Conservation (phyloP, 2,329 filamentous ascomycete genomes). For the Didymella arachidicola region DNA sequence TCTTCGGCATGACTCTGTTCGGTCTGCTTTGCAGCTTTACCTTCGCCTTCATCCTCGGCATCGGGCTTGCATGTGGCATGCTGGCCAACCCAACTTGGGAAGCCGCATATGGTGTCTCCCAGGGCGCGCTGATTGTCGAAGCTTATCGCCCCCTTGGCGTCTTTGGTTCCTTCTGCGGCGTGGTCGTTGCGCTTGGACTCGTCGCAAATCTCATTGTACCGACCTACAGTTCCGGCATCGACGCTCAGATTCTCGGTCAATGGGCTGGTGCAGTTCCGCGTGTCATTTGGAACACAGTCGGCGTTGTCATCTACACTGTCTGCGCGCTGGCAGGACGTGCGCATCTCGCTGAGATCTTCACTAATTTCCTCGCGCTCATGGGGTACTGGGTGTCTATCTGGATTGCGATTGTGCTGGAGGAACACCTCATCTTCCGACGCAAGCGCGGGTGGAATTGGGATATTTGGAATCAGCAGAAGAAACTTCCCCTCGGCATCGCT, state of each 20-base stretch:
- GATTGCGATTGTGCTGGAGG: constrained; percentile 68
- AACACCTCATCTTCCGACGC: constrained; percentile 68
- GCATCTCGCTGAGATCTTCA: constrained; percentile 69
- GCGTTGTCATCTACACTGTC: constrained; percentile 68
- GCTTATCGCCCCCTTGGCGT: constrained; percentile 65
- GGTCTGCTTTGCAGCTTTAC: constrained; percentile 67
- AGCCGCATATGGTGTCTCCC: constrained; percentile 64
- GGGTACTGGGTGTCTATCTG: constrained; percentile 74
- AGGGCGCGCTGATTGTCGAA: constrained; percentile 70
- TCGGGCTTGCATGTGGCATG: constrained; percentile 68
- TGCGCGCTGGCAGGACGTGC: constrained; percentile 69
- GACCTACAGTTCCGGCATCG: constrained; percentile 69
- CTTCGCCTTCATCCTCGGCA: constrained; percentile 67
- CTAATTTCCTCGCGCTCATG: constrained; percentile 74
- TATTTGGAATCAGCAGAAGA: constrained; percentile 65
- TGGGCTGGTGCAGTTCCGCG: constrained; percentile 67
- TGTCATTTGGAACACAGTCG: constrained; percentile 69
- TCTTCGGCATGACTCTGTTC: constrained; percentile 65
- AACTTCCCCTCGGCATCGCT: constrained; percentile 69
- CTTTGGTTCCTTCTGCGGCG: constrained; percentile 73
- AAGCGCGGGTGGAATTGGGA: constrained; percentile 65
- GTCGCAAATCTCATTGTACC: constrained; percentile 72
- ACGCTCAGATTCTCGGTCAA: constrained; percentile 71
- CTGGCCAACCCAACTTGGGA: constrained; percentile 61
- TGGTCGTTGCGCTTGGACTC: constrained; percentile 69